Evolutionary conservation across 1,284 basidiomycete species (phyloP).

Genomic region (Microbotryum violaceum): DNA sequence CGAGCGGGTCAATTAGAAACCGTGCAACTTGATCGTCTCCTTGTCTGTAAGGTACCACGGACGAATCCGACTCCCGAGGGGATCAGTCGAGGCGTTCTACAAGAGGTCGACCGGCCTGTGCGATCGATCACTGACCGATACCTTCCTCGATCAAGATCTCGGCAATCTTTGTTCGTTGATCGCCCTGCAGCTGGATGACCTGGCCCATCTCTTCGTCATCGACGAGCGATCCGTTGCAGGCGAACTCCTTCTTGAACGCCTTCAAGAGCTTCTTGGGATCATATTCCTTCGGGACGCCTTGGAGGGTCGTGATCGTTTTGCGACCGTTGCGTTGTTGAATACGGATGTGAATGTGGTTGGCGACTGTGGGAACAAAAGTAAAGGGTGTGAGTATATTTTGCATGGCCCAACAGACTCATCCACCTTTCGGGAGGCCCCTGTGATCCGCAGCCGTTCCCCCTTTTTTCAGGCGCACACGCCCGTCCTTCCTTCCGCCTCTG

Average conservation of each 20-base stretch:
- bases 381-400: no score
- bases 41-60: conserved; percentile 50
- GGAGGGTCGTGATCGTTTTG: conserved; percentile 96
- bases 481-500: no score
- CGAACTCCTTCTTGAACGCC: conserved; percentile 99
- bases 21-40: conserved; percentile 73
- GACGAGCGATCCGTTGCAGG: conserved; percentile 96
- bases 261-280: conserved; percentile 98
- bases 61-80: neutral
- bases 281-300: conserved; percentile 94
- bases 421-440: no score
- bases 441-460: no score
- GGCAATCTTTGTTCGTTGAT: conserved; percentile 87
- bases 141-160: conserved; percentile 66
- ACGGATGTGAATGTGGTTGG: conserved; percentile 46
- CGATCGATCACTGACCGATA: conserved; percentile 40
- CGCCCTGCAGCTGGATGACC: conserved; percentile 98
- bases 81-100: neutral
- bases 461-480: no score
- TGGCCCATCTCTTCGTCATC: conserved; percentile 94
- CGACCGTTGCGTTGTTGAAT: conserved; percentile 99
- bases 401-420: no score
- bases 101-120: conserved; percentile 2
- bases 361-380: conserved; percentile 1
- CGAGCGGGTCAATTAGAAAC: conserved; percentile 52